A percentile compares a stretch with the other conserved stretches of the same genome.
phyloP scores from a whole-genome alignment of 805 yeast species.

The Candida fluviatilis region DNA sequence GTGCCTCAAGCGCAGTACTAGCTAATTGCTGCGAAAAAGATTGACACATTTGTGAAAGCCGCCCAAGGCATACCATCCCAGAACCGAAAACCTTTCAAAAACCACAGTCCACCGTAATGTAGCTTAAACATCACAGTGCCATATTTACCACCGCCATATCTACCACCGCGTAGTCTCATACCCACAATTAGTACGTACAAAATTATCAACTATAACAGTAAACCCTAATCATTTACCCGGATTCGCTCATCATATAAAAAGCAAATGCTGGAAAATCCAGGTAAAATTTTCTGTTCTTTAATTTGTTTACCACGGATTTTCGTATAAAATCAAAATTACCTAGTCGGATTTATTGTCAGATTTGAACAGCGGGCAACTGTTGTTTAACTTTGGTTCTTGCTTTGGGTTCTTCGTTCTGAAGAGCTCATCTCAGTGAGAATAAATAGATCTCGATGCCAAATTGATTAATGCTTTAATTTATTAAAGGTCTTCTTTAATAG shows the following conservation, averaged over 20 bases:
- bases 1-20: too few species aligned
- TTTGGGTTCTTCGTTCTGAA: slow-evolving; percentile 17
- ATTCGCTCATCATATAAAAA: neutral
- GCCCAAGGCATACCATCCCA: too few species aligned
- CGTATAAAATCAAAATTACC: slow-evolving; percentile 27
- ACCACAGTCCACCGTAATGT: too few species aligned
- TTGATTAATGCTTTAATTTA: slow-evolving; percentile 9
- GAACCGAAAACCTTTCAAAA: too few species aligned
- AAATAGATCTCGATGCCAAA: slow-evolving; percentile 10
- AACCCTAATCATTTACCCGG: slow-evolving; percentile 4
- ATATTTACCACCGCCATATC: too few species aligned
- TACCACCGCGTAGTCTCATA: too few species aligned
- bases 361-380: slow-evolving; percentile 11
- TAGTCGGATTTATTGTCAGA: slow-evolving; percentile 19
- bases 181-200: too few species aligned
- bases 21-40: too few species aligned
- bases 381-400: slow-evolving; percentile 13
- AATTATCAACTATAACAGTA: too few species aligned
- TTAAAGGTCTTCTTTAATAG: slow-evolving; percentile 16
- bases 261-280: neutral
- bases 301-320: slow-evolving; percentile 25
- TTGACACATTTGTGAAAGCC: too few species aligned
- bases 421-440: slow-evolving; percentile 4
- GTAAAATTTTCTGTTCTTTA: slow-evolving; percentile 12
- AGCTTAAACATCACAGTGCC: too few species aligned